Conservation (phyloP, 2,329 filamentous ascomycete genomes). For the Hymenoscyphus occultus region DNA sequence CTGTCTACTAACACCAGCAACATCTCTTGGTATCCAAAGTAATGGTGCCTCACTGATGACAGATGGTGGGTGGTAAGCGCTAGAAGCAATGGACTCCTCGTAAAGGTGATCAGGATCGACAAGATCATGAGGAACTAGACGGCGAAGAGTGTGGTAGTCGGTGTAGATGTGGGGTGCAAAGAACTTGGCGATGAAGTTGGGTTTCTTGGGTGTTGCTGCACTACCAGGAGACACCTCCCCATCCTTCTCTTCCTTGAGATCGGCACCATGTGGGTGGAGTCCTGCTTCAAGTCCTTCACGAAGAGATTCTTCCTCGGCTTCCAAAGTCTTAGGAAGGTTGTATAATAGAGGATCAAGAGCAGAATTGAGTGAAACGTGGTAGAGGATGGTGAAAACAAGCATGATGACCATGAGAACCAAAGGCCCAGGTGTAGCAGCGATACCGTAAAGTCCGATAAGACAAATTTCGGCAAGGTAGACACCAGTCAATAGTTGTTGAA, state of each 20-base stretch:
- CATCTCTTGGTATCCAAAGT: constrained; percentile 82
- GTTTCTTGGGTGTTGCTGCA: constrained; percentile 44
- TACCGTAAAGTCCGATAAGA: constrained; percentile 79
- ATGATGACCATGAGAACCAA: constrained; percentile 74
- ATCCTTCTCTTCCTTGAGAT: constrained; percentile 27
- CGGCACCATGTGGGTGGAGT: constrained; percentile 11
- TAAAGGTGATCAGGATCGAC: constrained; percentile 53
- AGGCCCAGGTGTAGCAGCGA: constrained; percentile 64
- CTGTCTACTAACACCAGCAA: constrained; percentile 70
- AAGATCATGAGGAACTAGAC: constrained; percentile 59
- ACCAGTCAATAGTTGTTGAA: constrained; percentile 82
- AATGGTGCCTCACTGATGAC: constrained; percentile 61
- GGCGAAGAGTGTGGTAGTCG: constrained; percentile 68
- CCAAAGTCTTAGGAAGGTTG: constrained; percentile 73
- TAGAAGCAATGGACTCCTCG: constrained; percentile 55
- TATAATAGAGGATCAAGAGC: constrained; percentile 74
- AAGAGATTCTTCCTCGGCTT: constrained; percentile 51
- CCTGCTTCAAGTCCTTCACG: constrained; percentile 24
- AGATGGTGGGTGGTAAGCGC: constrained; percentile 73
- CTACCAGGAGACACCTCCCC: constrained; percentile 20
- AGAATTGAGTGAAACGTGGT: constrained; percentile 70
- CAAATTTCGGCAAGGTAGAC: constrained; percentile 81
- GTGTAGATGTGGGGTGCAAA: constrained; percentile 75
- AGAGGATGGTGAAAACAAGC: constrained; percentile 71
- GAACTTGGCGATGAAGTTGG: constrained; percentile 63